Percentiles rank a stretch among this genome's conserved stretches.
These are phyloP conservation scores for Austroboletus niveus DNA, from an alignment of 1,284 basidiomycete species.

Conservation along the genomic window DNA sequence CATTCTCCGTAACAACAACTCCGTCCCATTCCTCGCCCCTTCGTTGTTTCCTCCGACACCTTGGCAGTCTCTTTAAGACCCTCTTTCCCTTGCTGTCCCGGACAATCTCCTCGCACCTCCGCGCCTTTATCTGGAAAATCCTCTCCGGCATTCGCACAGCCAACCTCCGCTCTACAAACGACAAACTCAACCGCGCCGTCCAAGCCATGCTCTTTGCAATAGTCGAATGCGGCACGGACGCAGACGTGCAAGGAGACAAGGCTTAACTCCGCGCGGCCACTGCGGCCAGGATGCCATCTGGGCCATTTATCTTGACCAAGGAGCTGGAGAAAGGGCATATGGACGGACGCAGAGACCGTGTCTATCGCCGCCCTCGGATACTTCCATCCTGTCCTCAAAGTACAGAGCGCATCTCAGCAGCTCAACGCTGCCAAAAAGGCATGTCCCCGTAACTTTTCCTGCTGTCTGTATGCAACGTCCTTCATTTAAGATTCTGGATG, in stretches of 20 bases:
- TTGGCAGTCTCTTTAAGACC: slow-evolving; percentile 76
- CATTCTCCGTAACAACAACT: too few relatives aligned
- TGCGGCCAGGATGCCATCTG: slow-evolving; percentile 90
- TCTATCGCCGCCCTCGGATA: slow-evolving; percentile 91
- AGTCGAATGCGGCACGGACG: slow-evolving; percentile 89
- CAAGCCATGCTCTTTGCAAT: slow-evolving; percentile 96
- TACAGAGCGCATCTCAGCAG: slow-evolving; percentile 85
- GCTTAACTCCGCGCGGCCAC: slow-evolving; percentile 58
- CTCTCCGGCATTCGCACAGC: slow-evolving; percentile 93
- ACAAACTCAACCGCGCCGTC: slow-evolving; percentile 94
- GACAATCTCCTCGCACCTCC: slow-evolving; percentile 82
- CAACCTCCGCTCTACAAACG: slow-evolving; percentile 87
- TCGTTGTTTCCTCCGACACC: slow-evolving; percentile 21
- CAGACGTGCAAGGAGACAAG: slow-evolving; percentile 78
- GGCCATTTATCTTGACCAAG: slow-evolving; percentile 90
- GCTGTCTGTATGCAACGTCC: slow-evolving; percentile 19
- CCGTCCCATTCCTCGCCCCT: slow-evolving; percentile 35
- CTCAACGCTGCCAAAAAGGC: slow-evolving; percentile 73
- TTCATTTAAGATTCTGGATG: slow-evolving; percentile 59
- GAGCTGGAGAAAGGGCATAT: slow-evolving; percentile 95
- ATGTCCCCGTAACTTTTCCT: slow-evolving; percentile 20
- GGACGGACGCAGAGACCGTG: slow-evolving; percentile 93
- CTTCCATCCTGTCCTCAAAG: slow-evolving; percentile 92
- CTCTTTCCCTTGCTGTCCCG: slow-evolving; percentile 93
- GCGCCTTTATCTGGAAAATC: slow-evolving; percentile 87